Evolutionary conservation across 192 early-diverging fungal species (phyloP), one percentile per base, ranked within the genome.

Genomic region (Entomortierella parvispora): DNA sequence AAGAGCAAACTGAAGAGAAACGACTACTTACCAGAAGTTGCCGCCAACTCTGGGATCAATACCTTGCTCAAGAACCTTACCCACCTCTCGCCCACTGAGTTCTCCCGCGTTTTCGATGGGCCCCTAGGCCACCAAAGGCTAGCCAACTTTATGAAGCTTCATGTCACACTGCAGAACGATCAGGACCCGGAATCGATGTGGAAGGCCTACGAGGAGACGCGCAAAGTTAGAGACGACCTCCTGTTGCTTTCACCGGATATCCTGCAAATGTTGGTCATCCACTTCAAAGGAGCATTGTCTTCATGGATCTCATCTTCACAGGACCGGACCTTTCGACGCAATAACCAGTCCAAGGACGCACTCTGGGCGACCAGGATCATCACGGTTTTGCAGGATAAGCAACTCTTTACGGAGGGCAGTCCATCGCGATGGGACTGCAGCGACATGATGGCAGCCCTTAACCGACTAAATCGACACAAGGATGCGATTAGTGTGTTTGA

Each of bases 381-480:
- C 37, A 64, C 74, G 9, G 60, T 77, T n/a, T 17, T 77, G 2
- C 44, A 66, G 4, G 74, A 77, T 43, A 68, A 68, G 48, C 74
- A 65, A n/a, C 23, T 14, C 17, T 18, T 58, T 22, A 2, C 17
- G 2, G 8, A 43, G 4, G 18, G 47, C 37, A n/a, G n/a, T n/a
- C n/a, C n/a, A n/a, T 46, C 65, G 11, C 17, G 66, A 33, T 77
- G 65, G 66, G 74, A 77, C 31, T 52, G 11, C 12, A 77, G 74
- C 55, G 66, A 77, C 25, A 26, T 77, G 18, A 58, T 77, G 65
- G 68, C 65, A 0, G 74, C 65, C 18, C 33, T 77, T 15, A 77
- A 77, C 51, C 52, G 61, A 18, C 23, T 68, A 6, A 47, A 32
- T 17, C 74, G 74, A 11, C 64, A 63, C 15, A 55, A 63, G n/a